phyloP scores from a whole-genome alignment of 305 asterid species.

The Fraxinus latifolia region DNA sequence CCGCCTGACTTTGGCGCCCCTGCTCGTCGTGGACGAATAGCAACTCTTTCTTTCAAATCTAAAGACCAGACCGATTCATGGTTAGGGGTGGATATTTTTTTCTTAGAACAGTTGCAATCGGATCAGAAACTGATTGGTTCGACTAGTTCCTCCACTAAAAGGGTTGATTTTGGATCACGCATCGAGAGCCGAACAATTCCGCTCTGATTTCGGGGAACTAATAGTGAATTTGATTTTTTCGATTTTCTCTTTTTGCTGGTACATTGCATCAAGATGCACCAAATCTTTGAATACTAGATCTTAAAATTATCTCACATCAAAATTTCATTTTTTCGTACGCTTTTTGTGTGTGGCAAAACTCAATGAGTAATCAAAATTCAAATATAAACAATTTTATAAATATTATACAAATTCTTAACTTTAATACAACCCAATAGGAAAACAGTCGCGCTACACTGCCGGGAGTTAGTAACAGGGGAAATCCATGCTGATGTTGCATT shows the following conservation, averaged over 20 bases:
- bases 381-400: too few relatives aligned
- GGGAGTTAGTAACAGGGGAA: too few relatives aligned
- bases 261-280: too few relatives aligned
- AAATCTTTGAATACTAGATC: neutral
- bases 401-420: too few relatives aligned
- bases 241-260: too few relatives aligned
- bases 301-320: neutral
- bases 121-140: neutral
- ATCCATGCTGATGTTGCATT: too few relatives aligned
- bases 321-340: neutral
- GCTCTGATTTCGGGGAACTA: neutral
- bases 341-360: neutral
- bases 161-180: neutral
- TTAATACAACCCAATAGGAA: neutral
- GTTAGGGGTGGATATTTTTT: neutral
- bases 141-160: neutral
- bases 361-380: neutral
- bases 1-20: too few relatives aligned
- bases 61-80: neutral
- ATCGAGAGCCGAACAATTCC: neutral
- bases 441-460: too few relatives aligned
- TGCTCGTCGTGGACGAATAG: too few relatives aligned
- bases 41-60: neutral
- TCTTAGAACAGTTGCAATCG: neutral
- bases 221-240: neutral